A percentile compares a stretch with the other conserved stretches of the same genome.
Evolutionary conservation across 2,329 filamentous ascomycete species (phyloP).

Genomic region (Diaporthe citrichinensis): DNA sequence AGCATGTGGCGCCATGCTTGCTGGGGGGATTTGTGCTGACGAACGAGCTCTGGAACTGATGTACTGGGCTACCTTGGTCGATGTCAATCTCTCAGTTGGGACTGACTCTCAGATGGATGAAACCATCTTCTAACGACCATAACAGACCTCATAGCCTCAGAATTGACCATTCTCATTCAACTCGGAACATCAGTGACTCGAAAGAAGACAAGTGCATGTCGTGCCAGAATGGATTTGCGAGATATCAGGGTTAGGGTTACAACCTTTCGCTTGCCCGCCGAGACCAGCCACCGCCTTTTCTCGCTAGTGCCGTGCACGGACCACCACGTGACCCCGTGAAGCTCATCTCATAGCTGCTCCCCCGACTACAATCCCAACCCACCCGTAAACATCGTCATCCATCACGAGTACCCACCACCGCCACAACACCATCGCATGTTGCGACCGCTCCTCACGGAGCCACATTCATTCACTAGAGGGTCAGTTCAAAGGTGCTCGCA

Average conservation of each 20-base stretch:
- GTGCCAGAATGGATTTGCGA: neutral
- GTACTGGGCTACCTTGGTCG: neutral
- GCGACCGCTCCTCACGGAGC: conserved; percentile 9
- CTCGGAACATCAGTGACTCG: neutral
- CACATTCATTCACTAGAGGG: conserved; percentile 14
- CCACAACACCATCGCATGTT: conserved; percentile 9
- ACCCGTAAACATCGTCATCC: neutral
- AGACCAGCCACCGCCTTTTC: neutral
- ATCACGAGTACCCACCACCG: neutral
- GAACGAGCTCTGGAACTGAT: neutral
- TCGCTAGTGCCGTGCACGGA: neutral
- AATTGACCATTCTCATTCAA: neutral
- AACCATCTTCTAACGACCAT: neutral
- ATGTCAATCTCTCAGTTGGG: neutral
- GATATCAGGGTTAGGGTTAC: neutral
- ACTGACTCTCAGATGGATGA: neutral
- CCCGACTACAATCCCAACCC: neutral
- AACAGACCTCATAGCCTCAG: neutral
- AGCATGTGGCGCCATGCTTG: neutral
- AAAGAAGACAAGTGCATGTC: neutral
- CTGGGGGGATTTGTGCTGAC: neutral
- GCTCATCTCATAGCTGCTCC: neutral
- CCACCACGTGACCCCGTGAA: conserved; percentile 5
- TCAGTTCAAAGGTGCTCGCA: conserved; percentile 39
- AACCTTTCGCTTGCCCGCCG: neutral